Conservation (phyloP, 1,139 yeast genomes). For the Kodamaea plutei region DNA sequence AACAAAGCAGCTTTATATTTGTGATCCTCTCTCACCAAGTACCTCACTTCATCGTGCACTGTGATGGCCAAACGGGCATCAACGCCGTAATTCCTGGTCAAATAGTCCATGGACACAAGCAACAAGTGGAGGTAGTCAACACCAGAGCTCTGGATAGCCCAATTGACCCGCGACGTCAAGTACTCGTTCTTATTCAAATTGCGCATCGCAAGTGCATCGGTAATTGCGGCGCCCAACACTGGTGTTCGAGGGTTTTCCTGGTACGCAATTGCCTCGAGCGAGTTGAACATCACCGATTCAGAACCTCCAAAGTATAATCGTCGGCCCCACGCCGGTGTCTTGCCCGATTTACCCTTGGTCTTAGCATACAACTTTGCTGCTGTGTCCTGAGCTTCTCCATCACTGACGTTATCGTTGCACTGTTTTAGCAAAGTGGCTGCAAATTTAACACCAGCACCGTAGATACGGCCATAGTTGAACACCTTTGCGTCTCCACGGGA, state of each 20-base stretch:
- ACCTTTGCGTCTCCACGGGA: slow-evolving; percentile 89
- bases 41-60: slow-evolving; percentile 94
- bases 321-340: slow-evolving; percentile 23
- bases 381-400: slow-evolving; percentile 59
- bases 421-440: slow-evolving; percentile 79
- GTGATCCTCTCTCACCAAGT: slow-evolving; percentile 69
- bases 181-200: slow-evolving; percentile 66
- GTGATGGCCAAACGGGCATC: slow-evolving; percentile 80
- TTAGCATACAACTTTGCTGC: slow-evolving; percentile 70
- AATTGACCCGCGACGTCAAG: slow-evolving; percentile 87
- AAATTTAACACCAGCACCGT: slow-evolving; percentile 94
- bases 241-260: slow-evolving; percentile 86
- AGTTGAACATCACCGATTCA: slow-evolving; percentile 87
- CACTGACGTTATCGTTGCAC: slow-evolving; percentile 70
- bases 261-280: slow-evolving; percentile 82
- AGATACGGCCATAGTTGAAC: slow-evolving; percentile 94
- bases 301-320: slow-evolving; percentile 85
- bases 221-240: slow-evolving; percentile 87
- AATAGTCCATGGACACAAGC: slow-evolving; percentile 83
- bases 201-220: slow-evolving; percentile 68
- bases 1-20: slow-evolving; percentile 74
- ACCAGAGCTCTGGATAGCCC: slow-evolving; percentile 98
- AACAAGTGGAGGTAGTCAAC: slow-evolving; percentile 90
- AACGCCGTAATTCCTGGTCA: slow-evolving; percentile 59
- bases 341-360: slow-evolving; percentile 68